Conservation (phyloP, 345 rosid species). For the Eucalyptus erythrocorys region DNA sequence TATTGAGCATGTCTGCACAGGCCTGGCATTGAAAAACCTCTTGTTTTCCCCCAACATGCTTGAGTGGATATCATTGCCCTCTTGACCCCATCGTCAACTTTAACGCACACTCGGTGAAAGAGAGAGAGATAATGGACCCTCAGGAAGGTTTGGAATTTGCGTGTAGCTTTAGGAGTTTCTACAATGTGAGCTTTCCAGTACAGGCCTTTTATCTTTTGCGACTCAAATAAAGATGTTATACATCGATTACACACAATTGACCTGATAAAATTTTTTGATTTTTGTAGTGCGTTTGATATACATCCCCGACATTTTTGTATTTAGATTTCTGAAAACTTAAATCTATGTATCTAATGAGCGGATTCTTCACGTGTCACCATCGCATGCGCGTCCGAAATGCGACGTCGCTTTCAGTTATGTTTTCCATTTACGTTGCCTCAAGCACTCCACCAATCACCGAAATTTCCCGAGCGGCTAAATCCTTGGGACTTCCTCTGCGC, state of each 20-base stretch:
- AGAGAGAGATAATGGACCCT: not conserved
- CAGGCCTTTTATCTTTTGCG: not conserved
- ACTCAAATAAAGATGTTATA: not conserved
- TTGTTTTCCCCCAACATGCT: conserved; percentile 12
- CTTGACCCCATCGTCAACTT: conserved; percentile 22
- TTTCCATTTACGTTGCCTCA: not conserved
- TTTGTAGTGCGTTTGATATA: not conserved
- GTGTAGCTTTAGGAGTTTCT: not conserved
- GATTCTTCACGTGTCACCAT: not conserved
- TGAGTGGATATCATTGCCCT: conserved; percentile 24
- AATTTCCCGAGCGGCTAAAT: not conserved
- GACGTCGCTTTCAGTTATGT: not conserved
- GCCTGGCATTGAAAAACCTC: not conserved
- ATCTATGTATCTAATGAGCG: not conserved
- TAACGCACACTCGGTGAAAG: not conserved
- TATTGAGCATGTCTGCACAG: not conserved
- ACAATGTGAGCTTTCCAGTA: not conserved
- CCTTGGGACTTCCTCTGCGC: not conserved
- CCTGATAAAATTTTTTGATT: fast-evolving
- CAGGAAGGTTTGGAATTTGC: not conserved
- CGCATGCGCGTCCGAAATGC: not conserved
- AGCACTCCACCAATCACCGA: not conserved
- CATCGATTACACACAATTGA: not conserved
- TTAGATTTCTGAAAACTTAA: not conserved
- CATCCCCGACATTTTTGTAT: fast-evolving